phyloP scores from a whole-genome alignment of 257 asterid genomes.

The Solanum megistacrolobum region DNA sequence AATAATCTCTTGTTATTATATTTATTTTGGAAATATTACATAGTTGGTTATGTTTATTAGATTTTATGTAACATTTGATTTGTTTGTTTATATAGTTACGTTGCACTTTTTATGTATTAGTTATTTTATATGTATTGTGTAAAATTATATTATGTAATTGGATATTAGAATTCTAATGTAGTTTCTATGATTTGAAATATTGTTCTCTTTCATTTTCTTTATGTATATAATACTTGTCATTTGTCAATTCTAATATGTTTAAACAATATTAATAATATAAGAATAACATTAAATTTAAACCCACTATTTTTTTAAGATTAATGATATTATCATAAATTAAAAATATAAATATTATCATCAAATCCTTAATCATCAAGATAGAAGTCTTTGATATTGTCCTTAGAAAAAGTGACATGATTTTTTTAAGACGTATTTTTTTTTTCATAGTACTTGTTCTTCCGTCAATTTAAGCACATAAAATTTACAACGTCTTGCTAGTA shows the following conservation, averaged over 20 bases:
- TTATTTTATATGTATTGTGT: no score
- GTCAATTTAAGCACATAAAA: not conserved
- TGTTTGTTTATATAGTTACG: not conserved
- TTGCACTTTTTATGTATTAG: not conserved
- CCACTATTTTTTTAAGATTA: not conserved
- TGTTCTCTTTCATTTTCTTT: no score
- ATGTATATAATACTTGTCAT: no score
- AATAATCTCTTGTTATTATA: no score
- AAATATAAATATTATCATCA: not conserved
- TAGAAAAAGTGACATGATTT: not conserved
- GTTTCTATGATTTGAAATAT: not conserved
- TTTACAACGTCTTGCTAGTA: not conserved
- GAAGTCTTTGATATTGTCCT: not conserved
- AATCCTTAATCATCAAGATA: not conserved
- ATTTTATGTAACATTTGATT: not conserved
- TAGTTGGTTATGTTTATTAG: not conserved
- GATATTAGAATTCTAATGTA: not conserved
- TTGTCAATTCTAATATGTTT: not conserved
- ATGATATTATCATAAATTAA: no score
- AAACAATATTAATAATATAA: not conserved
- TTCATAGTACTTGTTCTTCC: not conserved
- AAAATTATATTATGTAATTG: no score
- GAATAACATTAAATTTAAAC: no score
- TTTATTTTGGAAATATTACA: not conserved
- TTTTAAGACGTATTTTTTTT: not conserved